Conservation (phyloP, 176 grass and related monocot genomes). For the Aegilops speltoides region DNA sequence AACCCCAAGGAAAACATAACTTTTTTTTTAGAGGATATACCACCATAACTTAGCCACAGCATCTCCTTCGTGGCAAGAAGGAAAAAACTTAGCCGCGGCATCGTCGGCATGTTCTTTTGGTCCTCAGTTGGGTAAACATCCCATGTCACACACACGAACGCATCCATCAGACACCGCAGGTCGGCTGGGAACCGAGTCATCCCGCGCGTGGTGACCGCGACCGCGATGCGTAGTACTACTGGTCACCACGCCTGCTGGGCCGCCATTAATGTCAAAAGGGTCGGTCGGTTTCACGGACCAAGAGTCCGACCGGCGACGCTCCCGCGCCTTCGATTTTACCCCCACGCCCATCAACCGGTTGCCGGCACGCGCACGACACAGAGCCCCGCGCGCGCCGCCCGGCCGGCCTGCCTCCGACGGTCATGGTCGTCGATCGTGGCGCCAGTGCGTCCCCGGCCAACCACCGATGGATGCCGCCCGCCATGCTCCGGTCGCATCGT, state of each 20-base stretch:
- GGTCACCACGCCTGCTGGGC: neutral
- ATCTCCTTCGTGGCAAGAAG: too few species aligned
- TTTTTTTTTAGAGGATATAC: too few species aligned
- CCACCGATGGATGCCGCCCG: neutral
- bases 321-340: neutral
- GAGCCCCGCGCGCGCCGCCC: neutral
- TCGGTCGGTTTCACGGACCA: neutral
- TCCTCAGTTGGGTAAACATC: neutral
- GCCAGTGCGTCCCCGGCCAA: neutral
- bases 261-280: neutral
- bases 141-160: neutral
- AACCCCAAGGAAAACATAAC: too few species aligned
- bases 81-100: neutral
- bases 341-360: neutral
- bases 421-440: neutral
- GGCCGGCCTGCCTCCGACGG: neutral
- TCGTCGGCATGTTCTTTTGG: conserved; percentile 1
- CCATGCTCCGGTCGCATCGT: neutral
- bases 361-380: neutral
- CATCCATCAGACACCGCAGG: neutral
- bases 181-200: neutral
- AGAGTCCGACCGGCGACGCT: neutral
- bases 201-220: neutral
- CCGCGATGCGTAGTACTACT: neutral
- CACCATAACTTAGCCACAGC: too few species aligned